Evolutionary conservation across 1,139 yeast species (phyloP).

Genomic region (Nakaseomyces delphensis): DNA sequence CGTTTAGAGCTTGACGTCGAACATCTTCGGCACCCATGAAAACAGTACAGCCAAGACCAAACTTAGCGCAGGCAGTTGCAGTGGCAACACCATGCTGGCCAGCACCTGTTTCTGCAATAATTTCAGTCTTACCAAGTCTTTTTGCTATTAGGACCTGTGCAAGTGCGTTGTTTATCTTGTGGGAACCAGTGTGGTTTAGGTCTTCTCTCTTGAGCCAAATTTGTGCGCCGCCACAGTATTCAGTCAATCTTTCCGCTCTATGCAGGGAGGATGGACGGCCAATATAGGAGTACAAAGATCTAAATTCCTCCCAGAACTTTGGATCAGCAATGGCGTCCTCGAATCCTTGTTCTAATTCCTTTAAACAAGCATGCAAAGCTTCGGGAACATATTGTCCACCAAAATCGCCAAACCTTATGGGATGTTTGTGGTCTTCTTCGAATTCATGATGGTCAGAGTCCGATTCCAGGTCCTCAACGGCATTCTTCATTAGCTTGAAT

Average conservation of each 20-base stretch:
- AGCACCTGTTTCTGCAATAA: conserved; percentile 99
- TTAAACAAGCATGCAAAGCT: conserved; percentile 82
- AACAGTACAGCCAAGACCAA: conserved; percentile 90
- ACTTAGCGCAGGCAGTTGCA: conserved; percentile 98
- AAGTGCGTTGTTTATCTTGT: conserved; percentile 90
- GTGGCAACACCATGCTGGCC: conserved; percentile 99
- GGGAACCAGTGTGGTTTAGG: conserved; percentile 95
- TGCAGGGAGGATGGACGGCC: conserved; percentile 95
- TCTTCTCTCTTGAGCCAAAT: conserved; percentile 99
- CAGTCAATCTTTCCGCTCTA: conserved; percentile 80
- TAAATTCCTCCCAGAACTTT: conserved; percentile 86
- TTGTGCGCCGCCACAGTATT: conserved; percentile 90
- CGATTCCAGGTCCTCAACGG: conserved; percentile 27
- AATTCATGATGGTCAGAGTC: conserved; percentile 31
- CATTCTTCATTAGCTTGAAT: conserved; percentile 23
- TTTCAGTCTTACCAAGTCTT: conserved; percentile 80
- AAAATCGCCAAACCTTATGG: conserved; percentile 81
- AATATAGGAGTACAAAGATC: conserved; percentile 73
- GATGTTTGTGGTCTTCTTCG: conserved; percentile 50
- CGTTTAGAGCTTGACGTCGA: conserved; percentile 95
- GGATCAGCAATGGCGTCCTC: conserved; percentile 84
- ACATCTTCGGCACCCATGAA: conserved; percentile 99
- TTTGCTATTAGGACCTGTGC: conserved; percentile 91
- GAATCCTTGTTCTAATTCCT: conserved; percentile 81
- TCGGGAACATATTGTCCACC: conserved; percentile 99